Conservation (phyloP, 2,329 filamentous ascomycete species). For the Fusarium sulawesiense region DNA sequence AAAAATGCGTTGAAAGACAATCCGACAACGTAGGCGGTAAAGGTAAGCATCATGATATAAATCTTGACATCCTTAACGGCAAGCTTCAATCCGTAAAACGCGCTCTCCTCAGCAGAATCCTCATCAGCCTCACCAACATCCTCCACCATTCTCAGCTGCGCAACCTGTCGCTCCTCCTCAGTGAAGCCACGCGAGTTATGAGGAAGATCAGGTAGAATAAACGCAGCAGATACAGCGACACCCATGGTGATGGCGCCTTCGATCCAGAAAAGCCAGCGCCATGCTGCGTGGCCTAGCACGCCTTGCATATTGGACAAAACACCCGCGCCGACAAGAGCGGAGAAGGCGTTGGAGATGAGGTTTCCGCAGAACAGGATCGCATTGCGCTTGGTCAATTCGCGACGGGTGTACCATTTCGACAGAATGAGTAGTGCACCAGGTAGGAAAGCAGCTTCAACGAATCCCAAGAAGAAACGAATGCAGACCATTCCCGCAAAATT, state of each 20-base stretch:
- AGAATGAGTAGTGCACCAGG: conserved; percentile 72
- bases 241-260: conserved; percentile 65
- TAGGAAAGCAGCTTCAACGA: conserved; percentile 72
- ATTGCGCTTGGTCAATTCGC: conserved; percentile 65
- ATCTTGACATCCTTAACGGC: conserved; percentile 71
- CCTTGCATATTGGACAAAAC: conserved; percentile 69
- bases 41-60: conserved; percentile 72
- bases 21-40: conserved; percentile 70
- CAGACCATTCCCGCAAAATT: conserved; percentile 66
- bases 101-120: conserved; percentile 61
- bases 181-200: conserved; percentile 68
- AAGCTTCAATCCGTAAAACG: conserved; percentile 67
- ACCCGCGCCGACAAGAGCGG: conserved; percentile 68
- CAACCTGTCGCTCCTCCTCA: conserved; percentile 66
- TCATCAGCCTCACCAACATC: conserved; percentile 68
- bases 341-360: conserved; percentile 70
- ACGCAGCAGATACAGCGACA: conserved; percentile 58
- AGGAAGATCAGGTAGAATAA: conserved; percentile 66
- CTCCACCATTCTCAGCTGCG: conserved; percentile 66
- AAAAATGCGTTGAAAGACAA: conserved; percentile 70
- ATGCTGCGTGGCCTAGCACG: conserved; percentile 64
- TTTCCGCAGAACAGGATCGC: conserved; percentile 70
- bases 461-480: conserved; percentile 69
- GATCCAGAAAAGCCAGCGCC: conserved; percentile 72
- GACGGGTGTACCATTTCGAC: conserved; percentile 74